These are phyloP conservation scores for Candolleomyces eurysporus DNA, from an alignment of 768 basidiomycete genomes.

Conservation along the genomic window DNA sequence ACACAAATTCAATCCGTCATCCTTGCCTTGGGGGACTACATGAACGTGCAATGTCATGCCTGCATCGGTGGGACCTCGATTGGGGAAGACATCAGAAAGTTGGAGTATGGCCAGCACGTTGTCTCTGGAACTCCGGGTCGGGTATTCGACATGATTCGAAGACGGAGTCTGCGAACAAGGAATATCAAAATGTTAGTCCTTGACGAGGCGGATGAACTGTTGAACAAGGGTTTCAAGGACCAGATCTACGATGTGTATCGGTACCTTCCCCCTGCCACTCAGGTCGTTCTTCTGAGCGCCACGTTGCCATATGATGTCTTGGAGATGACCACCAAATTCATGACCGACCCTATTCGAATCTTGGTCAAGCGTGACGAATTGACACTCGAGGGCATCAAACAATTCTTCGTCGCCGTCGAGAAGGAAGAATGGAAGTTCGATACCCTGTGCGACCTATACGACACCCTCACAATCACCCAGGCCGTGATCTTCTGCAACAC, in stretches of 20 bases:
- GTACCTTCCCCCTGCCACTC: slow-evolving; percentile 94
- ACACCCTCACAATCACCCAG: slow-evolving; percentile 98
- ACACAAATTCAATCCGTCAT: slow-evolving; percentile 99
- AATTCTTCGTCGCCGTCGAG: slow-evolving; percentile 98
- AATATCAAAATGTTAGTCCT: slow-evolving; percentile 98
- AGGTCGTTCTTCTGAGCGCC: slow-evolving; percentile 94
- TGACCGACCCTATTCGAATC: slow-evolving; percentile 98
- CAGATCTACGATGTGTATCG: slow-evolving; percentile 99
- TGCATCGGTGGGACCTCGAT: slow-evolving; percentile 98
- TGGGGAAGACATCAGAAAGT: slow-evolving; percentile 95
- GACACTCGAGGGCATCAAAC: slow-evolving; percentile 94
- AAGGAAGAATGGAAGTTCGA: slow-evolving; percentile 99
- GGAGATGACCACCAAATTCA: slow-evolving; percentile 99
- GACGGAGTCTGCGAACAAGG: slow-evolving; percentile 87
- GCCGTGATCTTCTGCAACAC: slow-evolving; percentile 99
- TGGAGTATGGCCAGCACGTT: slow-evolving; percentile 96
- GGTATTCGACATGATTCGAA: slow-evolving; percentile 98
- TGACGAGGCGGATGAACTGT: slow-evolving; percentile 93
- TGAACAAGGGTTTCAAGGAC: slow-evolving; percentile 99
- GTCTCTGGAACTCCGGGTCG: slow-evolving; percentile 97
- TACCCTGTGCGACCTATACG: slow-evolving; percentile 95
- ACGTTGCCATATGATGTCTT: slow-evolving; percentile 95
- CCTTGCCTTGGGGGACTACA: slow-evolving; percentile 95
- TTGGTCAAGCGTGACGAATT: slow-evolving; percentile 99
- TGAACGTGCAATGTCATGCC: slow-evolving; percentile 98